phyloP scores from a whole-genome alignment of 352 stramenopile genomes.

The Phytophthora megakarya region DNA sequence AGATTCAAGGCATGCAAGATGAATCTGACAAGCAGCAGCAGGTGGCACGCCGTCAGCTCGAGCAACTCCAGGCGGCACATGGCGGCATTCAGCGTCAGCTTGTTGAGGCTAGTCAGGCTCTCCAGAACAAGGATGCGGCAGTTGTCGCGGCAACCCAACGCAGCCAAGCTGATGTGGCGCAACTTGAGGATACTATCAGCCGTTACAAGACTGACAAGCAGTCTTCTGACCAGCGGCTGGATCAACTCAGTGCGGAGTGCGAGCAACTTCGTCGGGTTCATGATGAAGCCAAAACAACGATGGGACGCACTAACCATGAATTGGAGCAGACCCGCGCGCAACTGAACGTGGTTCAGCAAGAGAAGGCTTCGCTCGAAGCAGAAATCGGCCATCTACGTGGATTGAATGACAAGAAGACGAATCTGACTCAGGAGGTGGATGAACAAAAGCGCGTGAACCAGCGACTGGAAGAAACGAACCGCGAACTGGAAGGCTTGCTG shows the following conservation, averaged over 20 bases:
- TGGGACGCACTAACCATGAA: constrained; percentile 34
- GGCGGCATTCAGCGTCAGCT: constrained; percentile 46
- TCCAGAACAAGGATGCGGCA: constrained; percentile 48
- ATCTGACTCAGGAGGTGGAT: constrained; percentile 46
- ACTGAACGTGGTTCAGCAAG: constrained; percentile 48
- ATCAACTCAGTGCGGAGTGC: constrained; percentile 36
- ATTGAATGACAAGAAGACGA: constrained; percentile 52
- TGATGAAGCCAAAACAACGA: constrained; percentile 22
- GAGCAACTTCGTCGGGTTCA: constrained; percentile 32
- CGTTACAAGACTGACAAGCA: constrained; percentile 36
- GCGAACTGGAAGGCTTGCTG: constrained; percentile 59
- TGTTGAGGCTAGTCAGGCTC: constrained; percentile 29
- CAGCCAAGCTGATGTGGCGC: constrained; percentile 40
- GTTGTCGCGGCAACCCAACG: constrained; percentile 34
- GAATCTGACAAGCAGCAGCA: constrained; percentile 55
- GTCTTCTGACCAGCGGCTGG: constrained; percentile 27
- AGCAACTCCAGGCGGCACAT: constrained; percentile 42
- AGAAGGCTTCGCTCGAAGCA: constrained; percentile 42
- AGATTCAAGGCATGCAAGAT: constrained; percentile 54
- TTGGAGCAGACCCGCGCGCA: constrained; percentile 38
- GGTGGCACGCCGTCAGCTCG: constrained; percentile 31
- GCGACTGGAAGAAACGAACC: constrained; percentile 51
- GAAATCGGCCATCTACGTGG: constrained; percentile 42
- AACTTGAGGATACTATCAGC: constrained; percentile 32
- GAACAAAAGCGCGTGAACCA: constrained; percentile 52